phyloP scores from a whole-genome alignment of 2,329 filamentous ascomycete species.

The Aquanectria penicillioides region DNA sequence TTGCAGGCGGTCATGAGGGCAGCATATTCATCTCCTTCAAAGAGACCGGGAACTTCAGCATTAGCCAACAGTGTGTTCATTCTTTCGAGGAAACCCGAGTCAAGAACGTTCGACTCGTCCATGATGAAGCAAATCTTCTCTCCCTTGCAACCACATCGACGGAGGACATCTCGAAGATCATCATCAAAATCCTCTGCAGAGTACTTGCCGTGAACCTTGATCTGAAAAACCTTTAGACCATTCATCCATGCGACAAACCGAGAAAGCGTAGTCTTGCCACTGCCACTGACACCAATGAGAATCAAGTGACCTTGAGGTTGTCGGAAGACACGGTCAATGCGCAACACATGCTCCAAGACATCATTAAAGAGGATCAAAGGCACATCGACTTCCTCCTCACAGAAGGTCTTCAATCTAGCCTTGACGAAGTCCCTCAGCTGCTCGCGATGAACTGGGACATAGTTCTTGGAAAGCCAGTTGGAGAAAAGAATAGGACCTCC shows the following conservation, averaged over 20 bases:
- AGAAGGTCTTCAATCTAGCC: constrained; percentile 96
- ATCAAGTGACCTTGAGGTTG: constrained; percentile 99
- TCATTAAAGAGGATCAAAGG: constrained; percentile 99
- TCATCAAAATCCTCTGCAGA: constrained; percentile 99
- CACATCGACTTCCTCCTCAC: constrained; percentile 98
- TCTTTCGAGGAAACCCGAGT: constrained; percentile 97
- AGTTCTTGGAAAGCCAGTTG: constrained; percentile 99
- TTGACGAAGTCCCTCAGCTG: constrained; percentile 97
- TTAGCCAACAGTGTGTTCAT: constrained; percentile 99
- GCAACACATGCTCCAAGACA: constrained; percentile 95
- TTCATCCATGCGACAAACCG: constrained; percentile 99
- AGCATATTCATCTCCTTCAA: constrained; percentile 98
- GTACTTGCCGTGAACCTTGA: constrained; percentile 99
- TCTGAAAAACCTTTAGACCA: constrained; percentile 97
- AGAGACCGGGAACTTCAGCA: constrained; percentile 97
- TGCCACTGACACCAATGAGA: constrained; percentile 96
- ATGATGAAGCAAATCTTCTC: constrained; percentile 99
- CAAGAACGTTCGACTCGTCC: constrained; percentile 98
- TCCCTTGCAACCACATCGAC: constrained; percentile 94
- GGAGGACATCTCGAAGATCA: constrained; percentile 91
- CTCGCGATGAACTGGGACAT: constrained; percentile 95
- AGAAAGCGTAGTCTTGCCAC: constrained; percentile 97
- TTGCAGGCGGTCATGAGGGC: constrained; percentile 99
- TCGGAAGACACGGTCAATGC: constrained; percentile 98
- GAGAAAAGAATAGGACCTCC: constrained; percentile 96